Evolutionary conservation across 2,329 filamentous ascomycete genomes (phyloP), one percentile per base, ranked within the genome.

Genomic region (Rhinocladiella similis): DNA sequence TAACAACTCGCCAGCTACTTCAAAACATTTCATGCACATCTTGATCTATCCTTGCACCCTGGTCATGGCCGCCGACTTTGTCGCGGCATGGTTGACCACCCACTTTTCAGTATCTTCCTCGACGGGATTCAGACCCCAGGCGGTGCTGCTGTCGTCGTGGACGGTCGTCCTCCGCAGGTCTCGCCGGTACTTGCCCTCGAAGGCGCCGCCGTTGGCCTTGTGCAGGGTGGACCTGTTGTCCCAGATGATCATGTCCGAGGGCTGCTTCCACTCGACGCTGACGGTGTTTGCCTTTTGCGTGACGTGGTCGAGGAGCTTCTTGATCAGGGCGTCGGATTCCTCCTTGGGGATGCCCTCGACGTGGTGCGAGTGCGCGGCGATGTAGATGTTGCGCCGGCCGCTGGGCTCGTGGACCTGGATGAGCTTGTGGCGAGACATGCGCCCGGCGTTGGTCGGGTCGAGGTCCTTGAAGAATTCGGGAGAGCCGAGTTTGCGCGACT

Each of bases 221-320:
- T 85, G 82, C 72, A 84, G 73, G 10, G 80, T 77, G 50, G 73
- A 76, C 0, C 78, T 77, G 65, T 85, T 85, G 62, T 86, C 83
- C 83, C 83, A 85, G 20, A 82, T 74, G 19, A 84, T 67, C 57
- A 85, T 50, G 63, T 85, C 82, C 0, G 78, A 74, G 0, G 69
- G 63, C 3, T 75, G 63, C 20, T 76, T 61, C 81, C 81, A 85
- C 36, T 70, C 66, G 3, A 83, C 72, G 4, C 69, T 72, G 12
- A 77, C 56, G 0, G 73, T 67, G 61, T 80, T 80, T 63, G 79
- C 77, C 1, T 72, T 67, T 68, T 79, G 75, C 3, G 73, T 77
- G 1, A 72, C 75, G 64, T 82, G 80, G 1, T 64, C 64, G 39
- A 77, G 60, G 35, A 78, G 59, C 13, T 67, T 65, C 25, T 67